Evolutionary conservation across 2,329 filamentous ascomycete genomes (phyloP), one percentile per base, ranked within the genome.

Genomic region (Aspergillus sp.): DNA sequence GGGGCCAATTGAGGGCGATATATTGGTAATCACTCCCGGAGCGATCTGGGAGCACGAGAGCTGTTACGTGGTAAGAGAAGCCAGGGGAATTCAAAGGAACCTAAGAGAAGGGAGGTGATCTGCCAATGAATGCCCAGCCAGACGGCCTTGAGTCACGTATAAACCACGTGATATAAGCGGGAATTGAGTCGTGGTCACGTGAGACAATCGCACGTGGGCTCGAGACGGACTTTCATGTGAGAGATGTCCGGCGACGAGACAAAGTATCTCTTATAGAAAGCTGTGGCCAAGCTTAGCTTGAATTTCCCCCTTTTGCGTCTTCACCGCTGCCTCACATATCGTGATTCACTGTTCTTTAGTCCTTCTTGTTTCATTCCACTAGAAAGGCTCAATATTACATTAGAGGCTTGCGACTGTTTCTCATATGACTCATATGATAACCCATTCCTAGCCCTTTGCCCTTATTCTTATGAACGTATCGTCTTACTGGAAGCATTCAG

Each of bases 51-150:
- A 40, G 7, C 16, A n/a, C 42, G 29, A 21, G 20, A 45, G 21
- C 42, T 45, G 42, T 19, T 21, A 45, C 42, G 42, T 45, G 19
- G 14, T 45, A 29, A 45, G 4, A 29, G 42, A 45, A 45, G 4
- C 29, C 19, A 45, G 9, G 42, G 14, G 42, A 45, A 45, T 45
- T 23, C 42, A 45, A 45, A 5, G 42, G 42, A 45, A 45, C n/a
- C 20, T 6, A 9, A 25, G 21, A n/a, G 13, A 23, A 21, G 42
- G 42, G 10, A 16, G n/a, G 36, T 13, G 36, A 16, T 16, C 36
- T 40, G n/a, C 36, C n/a, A 16, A 40, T 40, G 10, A 40, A 40
- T 16, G 36, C 36, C 16, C 36, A 17, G 36, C 7, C 36, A 9
- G 16, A 40, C 7, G 7, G 29, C 29, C 6, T 32, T 32, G 7